Evolutionary conservation across 2,329 filamentous ascomycete genomes (phyloP), one percentile per base, ranked within the genome.

Genomic region (Ilyonectria mors-panacis): DNA sequence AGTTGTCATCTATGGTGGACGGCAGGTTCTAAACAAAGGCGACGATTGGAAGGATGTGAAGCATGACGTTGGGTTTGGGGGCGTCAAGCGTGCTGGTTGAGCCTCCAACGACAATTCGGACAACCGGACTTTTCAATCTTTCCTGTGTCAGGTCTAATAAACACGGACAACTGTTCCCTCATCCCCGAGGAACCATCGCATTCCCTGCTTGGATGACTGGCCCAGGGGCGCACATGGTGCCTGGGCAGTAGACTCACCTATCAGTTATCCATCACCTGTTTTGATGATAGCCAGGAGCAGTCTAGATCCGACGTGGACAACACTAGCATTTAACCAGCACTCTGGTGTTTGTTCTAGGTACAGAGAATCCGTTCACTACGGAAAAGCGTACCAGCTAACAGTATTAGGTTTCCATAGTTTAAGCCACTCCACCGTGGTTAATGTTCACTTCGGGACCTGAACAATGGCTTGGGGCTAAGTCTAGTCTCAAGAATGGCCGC

Each of bases 101-200:
- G 68, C 66, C 71, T 59, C 66, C 66, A 63, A 59, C 72, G 68
- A 67, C 71, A 71, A 70, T 65, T 61, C 63, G 63, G 72, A 68
- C 72, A 70, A 72, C 59, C 68, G 70, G 70, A 72, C 69, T 68
- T 73, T 63, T 73, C 70, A 68, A 65, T 75, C 67, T 72, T 74
- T 70, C 69, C 63, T 75, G 71, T 75, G 71, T 71, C 74, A 72
- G 59, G 72, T 73, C 68, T 74, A 77, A 76, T 76, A 78, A 76
- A 77, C 75, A 74, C 73, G 70, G 69, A 74, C 71, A 76, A 73
- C 71, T 76, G 70, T 76, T 73, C 66, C 68, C 65, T 69, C 61
- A 39, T 53, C 13, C 37, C 59, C 62, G 66, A 73, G 72, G 62
- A 73, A 71, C 53, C 64, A 68, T 65, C 59, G 44, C 35, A 59